A percentile compares a stretch with the other conserved stretches of the same genome.
Conservation (phyloP, 78 protist species). For the Dictyostelium citrinum region DNA sequence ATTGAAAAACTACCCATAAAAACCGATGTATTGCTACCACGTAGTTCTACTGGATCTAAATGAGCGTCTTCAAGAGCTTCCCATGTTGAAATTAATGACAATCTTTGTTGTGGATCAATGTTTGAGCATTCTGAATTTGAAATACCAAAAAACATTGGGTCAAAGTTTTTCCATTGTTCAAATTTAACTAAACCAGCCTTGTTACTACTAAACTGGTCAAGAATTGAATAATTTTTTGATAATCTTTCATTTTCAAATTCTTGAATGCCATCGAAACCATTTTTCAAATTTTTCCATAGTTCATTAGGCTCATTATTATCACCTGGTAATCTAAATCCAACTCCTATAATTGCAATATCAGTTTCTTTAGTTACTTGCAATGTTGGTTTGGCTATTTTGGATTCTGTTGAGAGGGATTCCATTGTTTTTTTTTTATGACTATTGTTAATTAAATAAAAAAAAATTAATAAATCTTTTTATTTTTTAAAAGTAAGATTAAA, state of each 20-base stretch:
- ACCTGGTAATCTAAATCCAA: background rate
- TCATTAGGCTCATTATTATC: background rate
- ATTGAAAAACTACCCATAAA: background rate
- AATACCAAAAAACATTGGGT: constrained; percentile 15
- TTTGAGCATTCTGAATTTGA: constrained; percentile 37
- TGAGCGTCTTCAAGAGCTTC: constrained; percentile 69
- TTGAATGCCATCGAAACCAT: background rate
- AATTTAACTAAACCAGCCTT: background rate
- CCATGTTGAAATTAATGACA: constrained; percentile 52
- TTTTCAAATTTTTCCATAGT: background rate
- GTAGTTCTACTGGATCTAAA: background rate
- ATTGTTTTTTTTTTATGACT: background rate
- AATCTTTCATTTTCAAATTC: background rate
- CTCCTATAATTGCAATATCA: background rate
- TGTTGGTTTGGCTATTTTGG: background rate
- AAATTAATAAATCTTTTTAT: too few relatives aligned
- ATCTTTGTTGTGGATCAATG: constrained; percentile 89
- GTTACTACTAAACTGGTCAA: background rate
- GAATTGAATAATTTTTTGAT: background rate
- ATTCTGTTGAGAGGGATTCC: background rate
- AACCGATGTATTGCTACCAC: background rate
- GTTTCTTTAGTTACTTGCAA: background rate
- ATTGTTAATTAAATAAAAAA: too few relatives aligned
- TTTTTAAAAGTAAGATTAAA: too few relatives aligned
- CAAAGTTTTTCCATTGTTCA: background rate